Evolutionary conservation across 257 asterid genomes (phyloP), one percentile per base, ranked within the genome.

Genomic region (Fraxinus cuspidata): DNA sequence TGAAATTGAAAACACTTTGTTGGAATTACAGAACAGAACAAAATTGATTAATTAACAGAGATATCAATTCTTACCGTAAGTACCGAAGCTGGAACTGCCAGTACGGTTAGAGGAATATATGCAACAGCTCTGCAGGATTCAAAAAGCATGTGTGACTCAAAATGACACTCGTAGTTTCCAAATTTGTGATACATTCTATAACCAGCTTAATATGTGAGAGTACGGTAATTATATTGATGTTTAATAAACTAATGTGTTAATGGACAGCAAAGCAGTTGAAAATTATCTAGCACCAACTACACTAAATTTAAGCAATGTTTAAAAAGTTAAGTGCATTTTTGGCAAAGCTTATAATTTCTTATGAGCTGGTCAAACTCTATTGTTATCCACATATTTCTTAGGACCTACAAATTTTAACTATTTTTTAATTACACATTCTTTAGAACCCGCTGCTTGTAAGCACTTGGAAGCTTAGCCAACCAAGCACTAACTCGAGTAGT

Each of bases 81-180:
- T 66, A 96, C 80, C 69, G 99, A 96, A 80, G 99, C 99, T 77
- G 99, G 99, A 81, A 96, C 99, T 64, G 98, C 99, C 83, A 96
- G 82, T 79, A 93, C 89, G 8, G 99, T 96, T 72, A 96, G 81
- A 65, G 99, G 97, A 82, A 95, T 91, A 82, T 95, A 95, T 77
- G 99, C 99, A 81, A 93, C 80, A 67, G 97, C 98, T 85, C 99
- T 95, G 96, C 87, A 69, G 31, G 67, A 63, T 37, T 60, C 37
- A 40, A 15, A 42, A 77, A 79, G 60, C 70, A 73, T n/a, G 71
- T 21, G 15, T 40, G 31, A 68, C 51, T 70, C 73, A 34, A 70
- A 19, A 70, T 73, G 18, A 23, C 65, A n/a, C 25, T 56, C 65
- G 4, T 19, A 56, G 58, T 47, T 15, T n/a, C 28, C 11, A 56